Conservation (phyloP, 1,139 yeast genomes). For the Taphrina deformans region DNA sequence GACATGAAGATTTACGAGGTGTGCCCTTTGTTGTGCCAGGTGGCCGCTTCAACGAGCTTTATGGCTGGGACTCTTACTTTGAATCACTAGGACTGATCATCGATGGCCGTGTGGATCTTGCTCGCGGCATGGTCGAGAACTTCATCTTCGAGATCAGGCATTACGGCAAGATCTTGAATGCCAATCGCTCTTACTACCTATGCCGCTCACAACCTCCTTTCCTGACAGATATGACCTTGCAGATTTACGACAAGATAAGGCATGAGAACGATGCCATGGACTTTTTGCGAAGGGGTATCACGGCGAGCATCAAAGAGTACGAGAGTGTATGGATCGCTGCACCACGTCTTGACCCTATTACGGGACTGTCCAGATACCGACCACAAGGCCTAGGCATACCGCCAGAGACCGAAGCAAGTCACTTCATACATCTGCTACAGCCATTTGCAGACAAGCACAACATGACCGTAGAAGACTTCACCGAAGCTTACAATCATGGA, state of each 20-base stretch:
- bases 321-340: conserved; percentile 70
- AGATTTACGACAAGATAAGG: conserved; percentile 62
- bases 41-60: conserved; percentile 91
- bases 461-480: conserved; percentile 66
- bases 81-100: conserved; percentile 78
- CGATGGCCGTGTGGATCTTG: conserved; percentile 65
- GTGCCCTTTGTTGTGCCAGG: conserved; percentile 96
- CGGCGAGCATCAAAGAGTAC: conserved; percentile 87
- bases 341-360: conserved; percentile 72
- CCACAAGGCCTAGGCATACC: conserved; percentile 92
- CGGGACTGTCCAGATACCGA: conserved; percentile 86
- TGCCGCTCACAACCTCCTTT: conserved; percentile 98
- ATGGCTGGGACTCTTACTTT: conserved; percentile 98
- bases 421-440: conserved; percentile 69
- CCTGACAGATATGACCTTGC: conserved; percentile 84
- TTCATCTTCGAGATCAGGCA: conserved; percentile 85
- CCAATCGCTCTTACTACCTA: conserved; percentile 87
- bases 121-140: conserved; percentile 90
- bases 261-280: conserved; percentile 52
- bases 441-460: conserved; percentile 69
- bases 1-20: conserved; percentile 58
- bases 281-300: conserved; percentile 62
- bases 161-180: conserved; percentile 91
- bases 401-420: conserved; percentile 93
- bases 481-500: conserved; percentile 66